Percentiles rank a stretch among this genome's conserved stretches.
Evolutionary conservation across 371 early-diverging fungal genomes (phyloP).

Genomic region (Mucor sp.): DNA sequence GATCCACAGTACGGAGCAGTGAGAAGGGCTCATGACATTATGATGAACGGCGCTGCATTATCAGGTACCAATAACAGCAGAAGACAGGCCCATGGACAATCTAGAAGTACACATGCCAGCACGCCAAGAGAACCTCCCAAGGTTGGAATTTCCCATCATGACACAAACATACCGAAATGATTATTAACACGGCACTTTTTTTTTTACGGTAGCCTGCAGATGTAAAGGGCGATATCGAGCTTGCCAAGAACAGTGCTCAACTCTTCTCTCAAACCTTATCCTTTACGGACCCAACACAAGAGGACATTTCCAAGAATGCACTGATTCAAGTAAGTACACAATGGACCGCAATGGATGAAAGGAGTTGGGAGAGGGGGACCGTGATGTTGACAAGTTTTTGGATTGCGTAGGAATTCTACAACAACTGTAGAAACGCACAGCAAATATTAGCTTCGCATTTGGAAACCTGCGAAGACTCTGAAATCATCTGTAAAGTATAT

Average conservation of each 20-base stretch:
- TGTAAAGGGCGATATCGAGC: constrained; percentile 30
- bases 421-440: constrained; percentile 43
- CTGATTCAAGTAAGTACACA: constrained; percentile 40
- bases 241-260: constrained; percentile 52
- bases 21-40: constrained; percentile 31
- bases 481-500: constrained; percentile 36
- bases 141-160: not conserved
- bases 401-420: constrained; percentile 41
- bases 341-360: not conserved
- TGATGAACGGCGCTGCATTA: constrained; percentile 25
- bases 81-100: constrained; percentile 8
- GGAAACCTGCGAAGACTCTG: constrained; percentile 42
- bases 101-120: not conserved
- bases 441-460: constrained; percentile 34
- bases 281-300: constrained; percentile 52
- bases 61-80: not conserved
- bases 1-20: constrained; percentile 38
- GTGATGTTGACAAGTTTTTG: not conserved
- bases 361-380: too few relatives aligned
- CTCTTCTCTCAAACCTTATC: constrained; percentile 51
- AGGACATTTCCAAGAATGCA: constrained; percentile 49
- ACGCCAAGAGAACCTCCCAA: constrained; percentile 19
- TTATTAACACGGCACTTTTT: not conserved
- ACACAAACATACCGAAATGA: not conserved
- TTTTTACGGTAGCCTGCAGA: constrained; percentile 11